Evolutionary conservation across 2,329 filamentous ascomycete genomes (phyloP).

Genomic region (Curvularia sp.): DNA sequence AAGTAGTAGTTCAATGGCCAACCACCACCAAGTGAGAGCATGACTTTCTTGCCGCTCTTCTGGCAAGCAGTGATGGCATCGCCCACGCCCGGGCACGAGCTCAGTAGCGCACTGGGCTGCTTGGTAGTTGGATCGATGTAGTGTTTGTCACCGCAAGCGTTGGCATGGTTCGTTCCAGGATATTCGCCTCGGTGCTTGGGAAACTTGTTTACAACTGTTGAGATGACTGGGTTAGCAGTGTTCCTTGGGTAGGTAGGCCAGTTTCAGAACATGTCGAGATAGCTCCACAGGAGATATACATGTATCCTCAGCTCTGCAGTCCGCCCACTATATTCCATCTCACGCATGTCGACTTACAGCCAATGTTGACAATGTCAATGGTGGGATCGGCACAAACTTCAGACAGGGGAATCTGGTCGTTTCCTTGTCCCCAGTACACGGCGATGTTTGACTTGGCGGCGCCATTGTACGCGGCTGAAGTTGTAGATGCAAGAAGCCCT

Average conservation of each 20-base stretch:
- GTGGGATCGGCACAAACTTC: conserved; percentile 61
- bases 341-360: conserved; percentile 37
- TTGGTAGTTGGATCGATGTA: conserved; percentile 45
- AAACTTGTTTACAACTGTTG: conserved; percentile 59
- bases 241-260: not conserved
- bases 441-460: conserved; percentile 58
- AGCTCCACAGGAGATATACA: not conserved
- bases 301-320: not conserved
- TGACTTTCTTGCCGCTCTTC: conserved; percentile 46
- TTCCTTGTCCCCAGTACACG: conserved; percentile 65
- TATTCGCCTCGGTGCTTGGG: conserved; percentile 58
- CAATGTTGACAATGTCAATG: conserved; percentile 64
- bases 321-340: not conserved
- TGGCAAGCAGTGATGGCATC: conserved; percentile 44
- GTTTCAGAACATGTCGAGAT: not conserved
- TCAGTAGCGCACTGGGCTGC: conserved; percentile 4
- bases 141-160: conserved; percentile 53
- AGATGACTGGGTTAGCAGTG: not conserved
- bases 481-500: conserved; percentile 45
- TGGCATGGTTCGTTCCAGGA: conserved; percentile 64
- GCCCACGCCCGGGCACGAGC: conserved; percentile 43
- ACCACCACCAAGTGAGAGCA: conserved; percentile 59
- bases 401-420: conserved; percentile 56
- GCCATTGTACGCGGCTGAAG: conserved; percentile 53
- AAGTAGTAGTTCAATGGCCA: conserved; percentile 54